These are phyloP conservation scores for Corymbia calophylla DNA, from an alignment of 441 rosid species.

Conservation along the genomic window DNA sequence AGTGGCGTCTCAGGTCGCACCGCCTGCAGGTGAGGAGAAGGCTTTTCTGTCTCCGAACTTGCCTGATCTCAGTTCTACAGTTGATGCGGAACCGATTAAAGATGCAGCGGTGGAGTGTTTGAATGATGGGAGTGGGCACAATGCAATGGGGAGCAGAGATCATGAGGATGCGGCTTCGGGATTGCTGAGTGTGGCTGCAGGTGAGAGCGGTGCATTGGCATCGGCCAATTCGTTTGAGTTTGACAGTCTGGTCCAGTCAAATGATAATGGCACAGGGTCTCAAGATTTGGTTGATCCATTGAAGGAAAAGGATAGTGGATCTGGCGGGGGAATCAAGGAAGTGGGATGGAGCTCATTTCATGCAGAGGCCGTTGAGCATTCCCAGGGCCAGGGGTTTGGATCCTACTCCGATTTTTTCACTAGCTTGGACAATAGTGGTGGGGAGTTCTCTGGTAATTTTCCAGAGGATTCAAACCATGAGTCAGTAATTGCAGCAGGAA, in stretches of 20 bases:
- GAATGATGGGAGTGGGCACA: neutral
- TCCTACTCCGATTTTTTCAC: conserved; percentile 69
- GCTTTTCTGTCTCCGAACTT: neutral
- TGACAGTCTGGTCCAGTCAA: conserved; percentile 11
- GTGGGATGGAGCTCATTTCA: conserved; percentile 86
- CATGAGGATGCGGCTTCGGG: neutral
- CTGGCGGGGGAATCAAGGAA: conserved; percentile 49
- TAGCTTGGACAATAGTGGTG: conserved; percentile 37
- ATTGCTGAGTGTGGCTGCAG: neutral
- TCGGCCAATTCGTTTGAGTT: conserved; percentile 9
- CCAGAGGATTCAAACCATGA: conserved; percentile 12
- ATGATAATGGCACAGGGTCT: conserved; percentile 18
- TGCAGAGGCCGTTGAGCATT: conserved; percentile 37
- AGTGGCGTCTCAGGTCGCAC: neutral
- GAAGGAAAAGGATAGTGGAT: conserved; percentile 19
- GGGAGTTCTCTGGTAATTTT: conserved; percentile 24
- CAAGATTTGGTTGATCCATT: conserved; percentile 15
- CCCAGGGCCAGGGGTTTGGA: conserved; percentile 45
- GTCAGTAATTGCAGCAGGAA: conserved; percentile 5
- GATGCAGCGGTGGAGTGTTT: neutral
- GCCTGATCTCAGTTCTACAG: neutral
- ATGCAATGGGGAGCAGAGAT: neutral
- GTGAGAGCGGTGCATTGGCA: conserved; percentile 1
- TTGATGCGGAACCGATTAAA: neutral
- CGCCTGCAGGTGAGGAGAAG: neutral